A percentile compares a stretch with the other conserved stretches of the same genome.
phyloP scores from a whole-genome alignment of 352 stramenopile genomes.

The Globisporangium iwayamae region DNA sequence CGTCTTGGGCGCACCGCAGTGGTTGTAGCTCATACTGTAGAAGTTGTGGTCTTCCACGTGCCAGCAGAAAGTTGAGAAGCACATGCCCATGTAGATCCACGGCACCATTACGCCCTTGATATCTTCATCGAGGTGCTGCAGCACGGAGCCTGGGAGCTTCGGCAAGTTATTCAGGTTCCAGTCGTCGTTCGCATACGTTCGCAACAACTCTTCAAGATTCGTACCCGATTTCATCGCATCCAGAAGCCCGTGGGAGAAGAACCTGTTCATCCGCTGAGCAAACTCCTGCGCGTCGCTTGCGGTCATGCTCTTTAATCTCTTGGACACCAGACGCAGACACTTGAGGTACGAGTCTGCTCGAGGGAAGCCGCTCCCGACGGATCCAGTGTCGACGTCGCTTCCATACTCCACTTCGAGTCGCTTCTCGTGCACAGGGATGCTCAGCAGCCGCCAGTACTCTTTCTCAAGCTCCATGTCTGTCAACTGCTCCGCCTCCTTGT shows the following conservation, averaged over 20 bases:
- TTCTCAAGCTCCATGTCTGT: conserved; percentile 72
- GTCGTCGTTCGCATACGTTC: conserved; percentile 74
- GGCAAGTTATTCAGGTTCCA: conserved; percentile 99
- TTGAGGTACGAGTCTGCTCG: conserved; percentile 53
- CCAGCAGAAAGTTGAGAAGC: conserved; percentile 99
- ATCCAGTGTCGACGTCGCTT: conserved; percentile 88
- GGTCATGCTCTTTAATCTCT: conserved; percentile 51
- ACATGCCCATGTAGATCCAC: conserved; percentile 99
- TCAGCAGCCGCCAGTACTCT: conserved; percentile 89
- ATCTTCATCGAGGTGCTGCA: conserved; percentile 95
- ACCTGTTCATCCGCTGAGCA: conserved; percentile 32
- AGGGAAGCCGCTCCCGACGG: conserved; percentile 86
- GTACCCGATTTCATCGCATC: conserved; percentile 18
- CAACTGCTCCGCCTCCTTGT: conserved; percentile 37
- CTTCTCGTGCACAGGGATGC: conserved; percentile 68
- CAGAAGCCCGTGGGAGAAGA: conserved; percentile 58
- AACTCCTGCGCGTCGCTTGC: conserved; percentile 26
- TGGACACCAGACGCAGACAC: conserved; percentile 41
- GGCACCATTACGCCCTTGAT: conserved; percentile 99
- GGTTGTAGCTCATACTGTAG: conserved; percentile 99
- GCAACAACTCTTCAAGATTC: conserved; percentile 48
- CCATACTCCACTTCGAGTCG: conserved; percentile 90
- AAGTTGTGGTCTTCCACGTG: conserved; percentile 99
- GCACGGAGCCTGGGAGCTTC: conserved; percentile 89
- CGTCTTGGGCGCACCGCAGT: conserved; percentile 96